phyloP scores from a whole-genome alignment of 2,329 filamentous ascomycete species.

The Apiospora pterosperma region DNA sequence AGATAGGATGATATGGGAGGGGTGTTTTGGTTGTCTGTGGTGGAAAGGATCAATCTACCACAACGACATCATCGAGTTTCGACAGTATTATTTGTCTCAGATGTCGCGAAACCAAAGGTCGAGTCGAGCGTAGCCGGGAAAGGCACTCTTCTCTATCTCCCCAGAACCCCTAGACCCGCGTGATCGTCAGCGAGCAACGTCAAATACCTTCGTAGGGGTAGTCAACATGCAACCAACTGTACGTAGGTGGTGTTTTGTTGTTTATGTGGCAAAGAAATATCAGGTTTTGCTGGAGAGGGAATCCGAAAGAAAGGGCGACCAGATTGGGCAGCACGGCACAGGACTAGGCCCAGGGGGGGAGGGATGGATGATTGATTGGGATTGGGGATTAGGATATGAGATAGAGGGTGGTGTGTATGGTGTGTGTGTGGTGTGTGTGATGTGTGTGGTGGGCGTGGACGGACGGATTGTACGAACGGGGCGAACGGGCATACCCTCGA shows the following conservation, averaged over 20 bases:
- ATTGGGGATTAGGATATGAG: constrained; percentile 3
- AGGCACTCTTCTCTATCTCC: background rate
- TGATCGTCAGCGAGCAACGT: constrained; percentile 3
- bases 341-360: background rate
- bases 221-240: background rate
- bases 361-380: constrained; percentile 1
- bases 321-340: background rate
- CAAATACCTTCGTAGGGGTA: background rate
- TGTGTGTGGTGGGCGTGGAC: background rate
- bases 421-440: background rate
- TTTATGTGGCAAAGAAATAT: constrained; percentile 3
- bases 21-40: background rate
- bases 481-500: constrained; percentile 1
- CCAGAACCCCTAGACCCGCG: constrained; percentile 4
- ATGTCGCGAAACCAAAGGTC: background rate
- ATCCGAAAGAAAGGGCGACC: background rate
- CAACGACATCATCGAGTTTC: background rate
- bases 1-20: background rate
- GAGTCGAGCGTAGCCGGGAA: background rate
- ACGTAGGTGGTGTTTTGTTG: constrained; percentile 4
- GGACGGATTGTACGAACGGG: background rate
- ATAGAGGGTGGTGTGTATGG: background rate
- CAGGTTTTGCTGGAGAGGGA: background rate
- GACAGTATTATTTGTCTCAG: background rate
- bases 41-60: background rate